phyloP scores from a whole-genome alignment of 1,284 basidiomycete species.

The Agroathelia rolfsii region DNA sequence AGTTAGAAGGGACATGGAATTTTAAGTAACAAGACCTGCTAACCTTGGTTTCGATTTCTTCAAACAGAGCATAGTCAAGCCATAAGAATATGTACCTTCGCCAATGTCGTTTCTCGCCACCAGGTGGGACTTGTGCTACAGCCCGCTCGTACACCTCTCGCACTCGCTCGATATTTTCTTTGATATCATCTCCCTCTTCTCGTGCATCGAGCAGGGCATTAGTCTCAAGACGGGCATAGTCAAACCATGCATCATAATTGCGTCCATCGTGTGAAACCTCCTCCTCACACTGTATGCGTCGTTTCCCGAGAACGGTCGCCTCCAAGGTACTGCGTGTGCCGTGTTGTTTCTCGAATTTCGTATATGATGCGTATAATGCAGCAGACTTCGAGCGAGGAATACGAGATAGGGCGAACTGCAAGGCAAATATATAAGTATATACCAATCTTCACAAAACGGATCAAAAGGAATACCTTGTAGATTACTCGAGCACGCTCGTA shows the following conservation, averaged over 20 bases:
- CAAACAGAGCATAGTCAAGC: slow-evolving; percentile 94
- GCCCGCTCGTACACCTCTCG: slow-evolving; percentile 94
- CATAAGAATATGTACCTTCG: slow-evolving; percentile 95
- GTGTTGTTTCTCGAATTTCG: slow-evolving; percentile 97
- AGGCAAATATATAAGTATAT: too few relatives aligned
- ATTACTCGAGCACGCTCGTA: slow-evolving; percentile 94
- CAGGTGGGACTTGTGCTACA: slow-evolving; percentile 92
- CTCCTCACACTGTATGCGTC: slow-evolving; percentile 96
- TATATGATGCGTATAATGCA: slow-evolving; percentile 81
- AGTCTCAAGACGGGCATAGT: slow-evolving; percentile 90
- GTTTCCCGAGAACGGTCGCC: slow-evolving; percentile 90
- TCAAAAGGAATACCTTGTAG: slow-evolving; percentile 64
- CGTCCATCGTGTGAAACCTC: slow-evolving; percentile 80
- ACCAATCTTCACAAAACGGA: too few relatives aligned
- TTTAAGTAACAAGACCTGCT: slow-evolving; percentile 1
- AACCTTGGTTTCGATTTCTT: slow-evolving; percentile 91
- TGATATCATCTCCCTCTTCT: slow-evolving; percentile 65
- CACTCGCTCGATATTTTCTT: slow-evolving; percentile 57
- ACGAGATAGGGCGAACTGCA: slow-evolving; percentile 83
- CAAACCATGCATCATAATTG: slow-evolving; percentile 99
- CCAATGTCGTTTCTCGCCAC: slow-evolving; percentile 85
- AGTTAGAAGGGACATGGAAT: slow-evolving; percentile 8
- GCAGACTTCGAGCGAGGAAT: slow-evolving; percentile 87
- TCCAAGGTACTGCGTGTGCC: slow-evolving; percentile 85
- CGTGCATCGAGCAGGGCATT: slow-evolving; percentile 68